A percentile compares a stretch with the other conserved stretches of the same genome.
phyloP scores from a whole-genome alignment of 371 early-diverging fungal species.

The Conidiobolus incongruus region DNA sequence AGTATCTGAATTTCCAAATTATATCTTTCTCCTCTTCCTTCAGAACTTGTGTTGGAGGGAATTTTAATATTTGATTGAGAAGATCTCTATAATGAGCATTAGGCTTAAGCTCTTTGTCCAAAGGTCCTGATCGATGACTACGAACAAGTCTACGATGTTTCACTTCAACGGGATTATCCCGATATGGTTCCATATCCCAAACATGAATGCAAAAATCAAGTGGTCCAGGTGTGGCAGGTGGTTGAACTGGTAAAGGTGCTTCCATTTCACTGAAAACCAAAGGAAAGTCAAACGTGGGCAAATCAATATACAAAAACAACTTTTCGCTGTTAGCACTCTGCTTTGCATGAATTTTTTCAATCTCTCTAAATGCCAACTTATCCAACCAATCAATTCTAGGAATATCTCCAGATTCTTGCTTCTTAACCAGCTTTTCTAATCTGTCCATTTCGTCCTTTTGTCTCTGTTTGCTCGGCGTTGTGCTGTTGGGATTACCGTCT shows the following conservation, averaged over 20 bases:
- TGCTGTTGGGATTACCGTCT: slow-evolving; percentile 21
- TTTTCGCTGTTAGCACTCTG: slow-evolving; percentile 26
- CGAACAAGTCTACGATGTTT: slow-evolving; percentile 84
- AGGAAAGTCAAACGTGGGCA: slow-evolving; percentile 87
- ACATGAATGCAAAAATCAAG: not conserved
- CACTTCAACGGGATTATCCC: slow-evolving; percentile 84
- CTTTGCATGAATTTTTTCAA: slow-evolving; percentile 46
- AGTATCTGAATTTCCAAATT: slow-evolving; percentile 91
- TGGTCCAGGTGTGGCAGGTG: slow-evolving; percentile 10
- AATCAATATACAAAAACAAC: slow-evolving; percentile 54
- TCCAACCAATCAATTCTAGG: slow-evolving; percentile 78
- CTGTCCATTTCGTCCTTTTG: slow-evolving; percentile 51
- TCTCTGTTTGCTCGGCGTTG: slow-evolving; percentile 36
- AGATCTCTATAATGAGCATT: slow-evolving; percentile 85
- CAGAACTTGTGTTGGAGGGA: slow-evolving; percentile 69
- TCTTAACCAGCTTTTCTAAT: slow-evolving; percentile 63
- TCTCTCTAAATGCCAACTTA: slow-evolving; percentile 55
- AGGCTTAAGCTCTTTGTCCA: slow-evolving; percentile 86
- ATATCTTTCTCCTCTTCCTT: slow-evolving; percentile 75
- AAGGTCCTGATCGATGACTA: slow-evolving; percentile 67
- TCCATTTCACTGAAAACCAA: slow-evolving; percentile 58
- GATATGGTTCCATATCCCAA: slow-evolving; percentile 38
- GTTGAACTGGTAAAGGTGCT: slow-evolving; percentile 10
- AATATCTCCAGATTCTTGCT: slow-evolving; percentile 70
- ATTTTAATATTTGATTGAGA: slow-evolving; percentile 46